Base-by-base conservation (phyloP, 1,284 basidiomycete species). In the Tetrapyrgos nigripes region DNA sequence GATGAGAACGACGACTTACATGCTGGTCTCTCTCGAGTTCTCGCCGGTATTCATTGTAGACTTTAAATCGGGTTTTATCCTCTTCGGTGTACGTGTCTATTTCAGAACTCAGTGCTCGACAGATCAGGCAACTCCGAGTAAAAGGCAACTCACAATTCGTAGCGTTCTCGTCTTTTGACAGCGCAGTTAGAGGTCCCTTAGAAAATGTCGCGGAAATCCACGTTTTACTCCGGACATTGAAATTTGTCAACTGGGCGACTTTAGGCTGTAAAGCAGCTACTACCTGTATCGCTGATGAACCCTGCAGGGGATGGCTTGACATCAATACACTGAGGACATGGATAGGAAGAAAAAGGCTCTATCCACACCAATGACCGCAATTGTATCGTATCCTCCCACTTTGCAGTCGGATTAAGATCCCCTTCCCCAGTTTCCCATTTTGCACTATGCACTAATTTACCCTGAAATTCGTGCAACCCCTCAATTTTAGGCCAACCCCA, bases 281-380 rank as follows among this genome's bases (percentile, higher is more conserved):
- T 10, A 88, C 80, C 65, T 89, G 88, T 24, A 89, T 79, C 2
- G 83, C 85, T n/a, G 84, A 85, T 1, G 86, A 87, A 1, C 87
- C 86, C 85, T 86, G 23, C 14, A 19, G 53, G 6, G 19, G 8
- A 8, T 33, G 6, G 37, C 17, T 11, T 4, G 44, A 17, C 53
- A 55, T 48, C 13, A 23, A 23, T 17, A 23, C 19, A 26, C 11
- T 29, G 46, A 40, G 19, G 14, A 33, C 9, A 33, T n/a, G 37
- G 19, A n/a, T n/a, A n/a, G n/a, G n/a, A n/a, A n/a, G n/a, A n/a
- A 24, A 50, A 21, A n/a, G 33, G 58, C 3, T 68, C 81, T 62
- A 66, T 84, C 85, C 17, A 84, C 79, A 14, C 87, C 86, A 57
- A 89, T 83, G 4, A 89, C 80, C 4, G 80, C 87, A 21, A 88